phyloP scores from a whole-genome alignment of 495 filamentous ascomycete genomes.

The Monascus purpureus region DNA sequence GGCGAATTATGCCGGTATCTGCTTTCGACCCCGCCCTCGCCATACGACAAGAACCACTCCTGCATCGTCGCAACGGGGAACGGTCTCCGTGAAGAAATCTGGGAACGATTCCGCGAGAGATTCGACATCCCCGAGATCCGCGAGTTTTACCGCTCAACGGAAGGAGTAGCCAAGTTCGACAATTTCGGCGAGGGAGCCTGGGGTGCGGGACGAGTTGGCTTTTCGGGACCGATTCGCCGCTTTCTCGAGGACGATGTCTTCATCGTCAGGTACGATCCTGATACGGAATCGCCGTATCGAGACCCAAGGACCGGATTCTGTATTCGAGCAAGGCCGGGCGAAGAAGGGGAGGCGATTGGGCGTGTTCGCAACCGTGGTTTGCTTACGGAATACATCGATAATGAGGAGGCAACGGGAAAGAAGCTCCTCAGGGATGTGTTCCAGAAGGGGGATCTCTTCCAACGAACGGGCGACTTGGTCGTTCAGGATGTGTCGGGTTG shows the following conservation, averaged over 20 bases:
- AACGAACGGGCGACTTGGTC: constrained; percentile 77
- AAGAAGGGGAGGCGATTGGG: constrained; percentile 74
- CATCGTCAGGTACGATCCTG: constrained; percentile 59
- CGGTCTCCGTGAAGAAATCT: constrained; percentile 81
- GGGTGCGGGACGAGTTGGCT: constrained; percentile 66
- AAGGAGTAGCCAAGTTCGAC: constrained; percentile 58
- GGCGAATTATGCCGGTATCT: constrained; percentile 90
- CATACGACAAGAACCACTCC: constrained; percentile 58
- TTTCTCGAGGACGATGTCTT: constrained; percentile 37
- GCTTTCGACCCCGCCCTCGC: constrained; percentile 55
- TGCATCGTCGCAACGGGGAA: constrained; percentile 76
- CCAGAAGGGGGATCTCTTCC: constrained; percentile 68
- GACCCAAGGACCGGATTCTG: constrained; percentile 64
- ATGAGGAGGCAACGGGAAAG: constrained; percentile 53
- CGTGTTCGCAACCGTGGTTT: constrained; percentile 48
- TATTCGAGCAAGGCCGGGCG: constrained; percentile 36
- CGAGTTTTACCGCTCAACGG: constrained; percentile 87
- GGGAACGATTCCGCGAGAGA: constrained; percentile 71
- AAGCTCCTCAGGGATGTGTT: constrained; percentile 75
- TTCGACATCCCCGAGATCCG: constrained; percentile 68
- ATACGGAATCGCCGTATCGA: constrained; percentile 55
- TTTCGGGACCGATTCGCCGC: constrained; percentile 48
- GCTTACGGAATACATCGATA: constrained; percentile 69
- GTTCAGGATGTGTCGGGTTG: constrained; percentile 53
- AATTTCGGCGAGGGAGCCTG: constrained; percentile 64